Conservation (phyloP, 495 filamentous ascomycete genomes). For the Neurospora sp. region DNA sequence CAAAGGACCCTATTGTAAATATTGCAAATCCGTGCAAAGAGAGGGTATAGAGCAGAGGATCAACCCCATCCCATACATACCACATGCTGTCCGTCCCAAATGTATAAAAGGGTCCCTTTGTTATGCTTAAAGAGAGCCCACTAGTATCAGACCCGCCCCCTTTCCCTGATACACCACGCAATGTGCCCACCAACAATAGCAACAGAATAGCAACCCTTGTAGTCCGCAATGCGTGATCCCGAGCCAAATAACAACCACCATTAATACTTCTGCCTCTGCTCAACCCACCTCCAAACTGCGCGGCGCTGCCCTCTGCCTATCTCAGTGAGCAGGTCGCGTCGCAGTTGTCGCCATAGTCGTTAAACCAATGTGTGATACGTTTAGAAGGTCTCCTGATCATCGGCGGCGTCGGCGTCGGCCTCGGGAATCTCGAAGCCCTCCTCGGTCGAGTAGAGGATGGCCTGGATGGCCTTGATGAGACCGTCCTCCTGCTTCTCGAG, state of each 20-base stretch:
- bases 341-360: neutral
- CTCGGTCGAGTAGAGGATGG: conserved; percentile 95
- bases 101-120: neutral
- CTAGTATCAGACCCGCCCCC: neutral
- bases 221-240: neutral
- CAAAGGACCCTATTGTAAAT: neutral
- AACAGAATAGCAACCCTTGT: neutral
- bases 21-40: neutral
- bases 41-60: neutral
- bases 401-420: conserved; percentile 47
- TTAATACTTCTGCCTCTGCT: neutral
- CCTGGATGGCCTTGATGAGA: conserved; percentile 87
- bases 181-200: neutral
- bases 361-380: neutral
- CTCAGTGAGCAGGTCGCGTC: neutral
- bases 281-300: neutral
- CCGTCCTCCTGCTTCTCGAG: conserved; percentile 88
- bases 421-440: conserved; percentile 84
- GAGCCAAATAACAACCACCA: neutral
- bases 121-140: neutral
- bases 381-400: conserved; percentile 73
- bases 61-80: neutral
- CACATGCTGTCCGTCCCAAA: neutral
- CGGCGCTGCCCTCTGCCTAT: neutral
- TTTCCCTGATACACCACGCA: neutral